phyloP scores from a whole-genome alignment of 352 stramenopile species.

The Globisporangium polare region DNA sequence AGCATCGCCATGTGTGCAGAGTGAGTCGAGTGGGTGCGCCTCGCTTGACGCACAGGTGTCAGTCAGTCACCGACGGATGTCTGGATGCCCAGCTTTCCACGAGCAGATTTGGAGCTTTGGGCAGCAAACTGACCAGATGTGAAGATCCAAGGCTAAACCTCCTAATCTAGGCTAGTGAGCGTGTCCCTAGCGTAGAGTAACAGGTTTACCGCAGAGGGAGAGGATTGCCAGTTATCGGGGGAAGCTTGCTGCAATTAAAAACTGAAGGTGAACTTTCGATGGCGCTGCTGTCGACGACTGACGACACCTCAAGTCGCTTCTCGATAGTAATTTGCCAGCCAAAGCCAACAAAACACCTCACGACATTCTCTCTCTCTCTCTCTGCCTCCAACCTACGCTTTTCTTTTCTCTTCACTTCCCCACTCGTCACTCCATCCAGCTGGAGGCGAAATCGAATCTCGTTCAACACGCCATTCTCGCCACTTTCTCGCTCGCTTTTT shows the following conservation, averaged over 20 bases:
- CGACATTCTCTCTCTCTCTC: too few relatives aligned
- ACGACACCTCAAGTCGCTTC: neutral
- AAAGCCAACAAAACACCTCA: neutral
- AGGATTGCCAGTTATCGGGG: too few relatives aligned
- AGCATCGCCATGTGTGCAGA: neutral
- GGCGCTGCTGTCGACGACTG: neutral
- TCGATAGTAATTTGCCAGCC: neutral
- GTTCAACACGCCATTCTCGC: neutral
- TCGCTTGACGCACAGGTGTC: neutral
- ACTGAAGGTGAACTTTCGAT: too few relatives aligned
- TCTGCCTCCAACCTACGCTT: neutral
- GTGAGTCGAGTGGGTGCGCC: neutral
- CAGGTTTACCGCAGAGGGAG: too few relatives aligned
- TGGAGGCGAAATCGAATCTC: neutral
- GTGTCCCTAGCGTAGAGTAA: too few relatives aligned
- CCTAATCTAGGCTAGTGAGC: too few relatives aligned
- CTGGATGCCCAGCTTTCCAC: constrained; percentile 4
- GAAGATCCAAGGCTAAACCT: too few relatives aligned
- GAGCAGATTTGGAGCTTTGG: too few relatives aligned
- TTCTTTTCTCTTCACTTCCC: neutral
- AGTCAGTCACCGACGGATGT: neutral
- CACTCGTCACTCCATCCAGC: neutral
- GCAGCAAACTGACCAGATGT: too few relatives aligned
- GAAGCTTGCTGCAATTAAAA: too few relatives aligned
- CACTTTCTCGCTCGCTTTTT: too few relatives aligned